Conservation (phyloP, 192 early-diverging fungal species). For the Gamsiella multidivaricata region DNA sequence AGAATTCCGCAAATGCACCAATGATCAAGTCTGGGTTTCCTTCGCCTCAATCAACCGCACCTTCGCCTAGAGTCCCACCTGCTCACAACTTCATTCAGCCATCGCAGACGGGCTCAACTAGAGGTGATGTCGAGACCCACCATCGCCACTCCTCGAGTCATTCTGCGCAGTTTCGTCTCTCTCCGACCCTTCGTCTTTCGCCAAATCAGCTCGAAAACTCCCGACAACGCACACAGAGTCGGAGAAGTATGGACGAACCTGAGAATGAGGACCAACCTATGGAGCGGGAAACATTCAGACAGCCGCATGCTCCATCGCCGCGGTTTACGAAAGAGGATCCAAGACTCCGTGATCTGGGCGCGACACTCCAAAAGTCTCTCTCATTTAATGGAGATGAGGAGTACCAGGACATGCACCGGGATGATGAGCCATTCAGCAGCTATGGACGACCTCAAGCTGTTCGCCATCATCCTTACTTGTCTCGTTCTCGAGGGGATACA, state of each 20-base stretch:
- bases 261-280: constrained; percentile 35
- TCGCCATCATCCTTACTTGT: constrained; percentile 40
- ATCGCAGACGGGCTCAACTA: constrained; percentile 7
- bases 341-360: constrained; percentile 38
- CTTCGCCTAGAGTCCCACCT: constrained; percentile 24
- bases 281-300: constrained; percentile 18
- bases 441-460: background rate
- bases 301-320: constrained; percentile 8
- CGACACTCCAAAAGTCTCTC: constrained; percentile 38
- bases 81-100: constrained; percentile 19
- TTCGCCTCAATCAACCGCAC: constrained; percentile 35
- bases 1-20: background rate
- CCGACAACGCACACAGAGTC: constrained; percentile 7
- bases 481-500: constrained; percentile 7
- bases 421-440: constrained; percentile 5
- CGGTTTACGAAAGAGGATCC: constrained; percentile 29
- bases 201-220: constrained; percentile 32
- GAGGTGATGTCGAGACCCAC: constrained; percentile 17
- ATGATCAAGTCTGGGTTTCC: constrained; percentile 39
- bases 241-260: constrained; percentile 33
- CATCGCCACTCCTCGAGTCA: constrained; percentile 26
- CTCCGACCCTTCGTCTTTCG: constrained; percentile 27
- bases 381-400: constrained; percentile 51
- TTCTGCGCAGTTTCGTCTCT: constrained; percentile 20
- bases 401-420: constrained; percentile 13